Evolutionary conservation across 208 protist genomes (phyloP), one percentile per base, ranked within the genome.

Genomic region (Trypanosoma platydactyli): DNA sequence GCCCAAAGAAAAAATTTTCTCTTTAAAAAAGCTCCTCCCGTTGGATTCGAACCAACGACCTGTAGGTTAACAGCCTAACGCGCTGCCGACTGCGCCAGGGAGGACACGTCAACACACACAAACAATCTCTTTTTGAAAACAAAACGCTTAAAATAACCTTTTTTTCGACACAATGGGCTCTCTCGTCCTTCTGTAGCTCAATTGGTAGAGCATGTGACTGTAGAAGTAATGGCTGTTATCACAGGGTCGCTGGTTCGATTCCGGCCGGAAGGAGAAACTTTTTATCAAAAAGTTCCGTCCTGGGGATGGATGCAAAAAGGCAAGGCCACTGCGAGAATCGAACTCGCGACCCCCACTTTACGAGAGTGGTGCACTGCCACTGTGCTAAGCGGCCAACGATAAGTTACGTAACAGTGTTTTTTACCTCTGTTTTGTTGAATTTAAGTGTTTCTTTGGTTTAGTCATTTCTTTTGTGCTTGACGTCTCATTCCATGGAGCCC

Each of bases 61-160:
- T 95, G 90, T 95, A 95, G 90, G 90, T 95, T 95, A 95, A 95
- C 90, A 95, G 90, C 90, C 90, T 95, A 95, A 95, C 90, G 87
- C 90, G 90, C 90, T 95, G 88, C 90, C 90, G 90, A 95, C 87
- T 95, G 90, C 90, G 90, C 87, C 90, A 95, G 80, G 90, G 87
- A 95, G 90, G 90, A 95, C 51, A 44, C 65, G 56, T 9, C 24
- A 4, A 53, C 0, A 35, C 2, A 4, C 42, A 9, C 4, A 44
- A 18, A 24, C 35, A 13, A 27, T 16, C 7, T 16, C 11, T 44
- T 16, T 44, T 44, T 44, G 7, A 16, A 55, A 55, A n/a, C 11
- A 16, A 44, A 38, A 44, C 40, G 20, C 42, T 51, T 5, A 11
- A 59, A 44, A 22, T 4, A 45, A 45, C 16, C 2, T 20, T 4